Conservation (phyloP, 306 rosid genomes). For the Cicer yamashitae region DNA sequence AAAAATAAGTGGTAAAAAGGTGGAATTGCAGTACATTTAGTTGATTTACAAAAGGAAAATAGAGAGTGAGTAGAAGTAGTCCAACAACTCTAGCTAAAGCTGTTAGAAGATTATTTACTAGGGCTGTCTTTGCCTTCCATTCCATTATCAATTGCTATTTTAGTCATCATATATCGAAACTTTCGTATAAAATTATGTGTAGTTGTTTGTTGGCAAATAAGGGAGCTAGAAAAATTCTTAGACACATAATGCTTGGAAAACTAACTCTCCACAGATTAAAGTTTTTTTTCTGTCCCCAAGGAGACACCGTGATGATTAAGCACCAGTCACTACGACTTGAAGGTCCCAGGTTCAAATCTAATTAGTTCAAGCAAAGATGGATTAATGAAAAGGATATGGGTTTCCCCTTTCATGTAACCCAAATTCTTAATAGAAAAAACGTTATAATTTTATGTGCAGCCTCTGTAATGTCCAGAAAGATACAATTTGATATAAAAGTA, state of each 20-base stretch:
- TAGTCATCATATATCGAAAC: neutral
- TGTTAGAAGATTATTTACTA: neutral
- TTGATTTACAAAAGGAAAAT: no score
- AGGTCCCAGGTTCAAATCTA: conserved; percentile 12
- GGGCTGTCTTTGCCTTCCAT: neutral
- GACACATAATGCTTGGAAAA: neutral
- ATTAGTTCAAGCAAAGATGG: neutral
- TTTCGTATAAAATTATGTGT: neutral
- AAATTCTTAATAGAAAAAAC: neutral
- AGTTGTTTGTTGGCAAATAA: neutral
- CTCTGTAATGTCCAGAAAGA: conserved; percentile 6
- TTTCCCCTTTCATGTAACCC: conserved; percentile 26
- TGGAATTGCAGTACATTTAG: no score
- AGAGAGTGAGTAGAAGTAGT: neutral
- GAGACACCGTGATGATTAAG: neutral
- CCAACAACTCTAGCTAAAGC: neutral
- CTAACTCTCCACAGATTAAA: neutral
- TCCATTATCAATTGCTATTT: neutral
- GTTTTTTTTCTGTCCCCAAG: conserved; percentile 24
- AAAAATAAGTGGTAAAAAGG: no score
- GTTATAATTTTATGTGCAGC: conserved; percentile 27
- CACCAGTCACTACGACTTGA: conserved; percentile 10
- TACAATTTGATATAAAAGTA: conserved; percentile 17
- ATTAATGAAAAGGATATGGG: conserved; percentile 16
- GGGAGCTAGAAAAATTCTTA: neutral